Base-by-base conservation (phyloP, 352 stramenopile genomes). In the Aphanomyces euteiches region DNA sequence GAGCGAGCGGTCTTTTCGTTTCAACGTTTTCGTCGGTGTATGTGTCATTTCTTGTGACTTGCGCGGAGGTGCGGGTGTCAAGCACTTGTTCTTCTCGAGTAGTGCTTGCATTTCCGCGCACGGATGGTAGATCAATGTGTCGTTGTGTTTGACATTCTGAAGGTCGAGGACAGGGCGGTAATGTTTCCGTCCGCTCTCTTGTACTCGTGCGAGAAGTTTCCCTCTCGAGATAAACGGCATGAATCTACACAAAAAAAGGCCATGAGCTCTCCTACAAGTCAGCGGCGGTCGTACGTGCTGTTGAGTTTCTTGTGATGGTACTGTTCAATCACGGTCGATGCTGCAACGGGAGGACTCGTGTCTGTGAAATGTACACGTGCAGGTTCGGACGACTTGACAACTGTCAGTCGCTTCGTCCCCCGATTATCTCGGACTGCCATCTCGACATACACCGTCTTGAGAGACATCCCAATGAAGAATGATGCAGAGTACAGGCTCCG, bases 71-170 rank as follows among this genome's bases (percentile, higher is more conserved):
- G 63, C 63, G 5, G 63, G 63, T 6, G 63, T 69, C 13, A 60
- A 10, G n/a, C 63, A 69, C 5, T 69, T 58, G 7, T 69, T 13
- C 40, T 60, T 28, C 17, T 69, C 63, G 37, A 69, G 45, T n/a
- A 38, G 28, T 21, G 54, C 37, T 60, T 69, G 63, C 63, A 69
- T 69, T 41, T 69, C 63, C 41, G 63, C 21, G 38, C 63, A 69
- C 1, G 63, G 63, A 5, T 47, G 63, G 47, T 69, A 69, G 21
- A 69, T 38, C 2, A 69, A 7, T 7, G 54, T 50, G 5, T 21
- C 63, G 5, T 40, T 65, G 28, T 69, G 37, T 4, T 60, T 34
- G 38, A 69, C 6, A 8, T 19, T 8, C 3, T 38, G 3, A 21
- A 69, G 54, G 63, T 69, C 50, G 7, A 38, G 37, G 36, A 69